These are phyloP conservation scores for Trypanosoma platydactyli DNA, from an alignment of 208 protist genomes.

Conservation along the genomic window DNA sequence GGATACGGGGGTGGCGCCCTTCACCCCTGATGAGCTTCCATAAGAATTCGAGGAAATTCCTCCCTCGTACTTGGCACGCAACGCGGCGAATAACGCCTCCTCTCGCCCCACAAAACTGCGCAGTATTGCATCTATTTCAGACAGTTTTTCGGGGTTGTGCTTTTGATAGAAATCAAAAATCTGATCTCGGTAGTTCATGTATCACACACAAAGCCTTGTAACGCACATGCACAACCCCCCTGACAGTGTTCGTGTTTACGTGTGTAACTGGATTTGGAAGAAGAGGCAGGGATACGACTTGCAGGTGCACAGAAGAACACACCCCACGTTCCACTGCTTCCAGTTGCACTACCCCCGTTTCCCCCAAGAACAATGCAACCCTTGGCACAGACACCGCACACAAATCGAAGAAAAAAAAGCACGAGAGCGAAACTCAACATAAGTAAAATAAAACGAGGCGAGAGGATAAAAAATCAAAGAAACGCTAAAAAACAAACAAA, in stretches of 20 bases:
- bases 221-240: constrained; percentile 8
- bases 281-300: too few species aligned
- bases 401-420: too few species aligned
- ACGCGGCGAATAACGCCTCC: constrained; percentile 41
- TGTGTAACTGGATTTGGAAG: too few species aligned
- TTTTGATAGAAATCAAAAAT: constrained; percentile 45
- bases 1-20: background rate
- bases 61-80: constrained; percentile 41
- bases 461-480: constrained; percentile 1
- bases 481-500: constrained; percentile 1
- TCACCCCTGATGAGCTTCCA: background rate
- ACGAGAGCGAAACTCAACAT: too few species aligned
- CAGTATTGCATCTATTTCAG: constrained; percentile 47
- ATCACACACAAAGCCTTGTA: background rate
- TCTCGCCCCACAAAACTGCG: constrained; percentile 53
- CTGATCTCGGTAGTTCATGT: constrained; percentile 46
- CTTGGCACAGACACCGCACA: too few species aligned
- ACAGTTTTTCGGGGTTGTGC: constrained; percentile 61
- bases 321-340: too few species aligned
- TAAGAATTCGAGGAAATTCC: background rate
- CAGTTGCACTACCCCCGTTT: too few species aligned
- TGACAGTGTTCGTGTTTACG: too few species aligned
- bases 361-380: too few species aligned
- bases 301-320: too few species aligned
- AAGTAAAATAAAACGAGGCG: too few species aligned